Evolutionary conservation across 75 land plant genomes (phyloP).

Genomic region (Pseudotsuga menziesii): DNA sequence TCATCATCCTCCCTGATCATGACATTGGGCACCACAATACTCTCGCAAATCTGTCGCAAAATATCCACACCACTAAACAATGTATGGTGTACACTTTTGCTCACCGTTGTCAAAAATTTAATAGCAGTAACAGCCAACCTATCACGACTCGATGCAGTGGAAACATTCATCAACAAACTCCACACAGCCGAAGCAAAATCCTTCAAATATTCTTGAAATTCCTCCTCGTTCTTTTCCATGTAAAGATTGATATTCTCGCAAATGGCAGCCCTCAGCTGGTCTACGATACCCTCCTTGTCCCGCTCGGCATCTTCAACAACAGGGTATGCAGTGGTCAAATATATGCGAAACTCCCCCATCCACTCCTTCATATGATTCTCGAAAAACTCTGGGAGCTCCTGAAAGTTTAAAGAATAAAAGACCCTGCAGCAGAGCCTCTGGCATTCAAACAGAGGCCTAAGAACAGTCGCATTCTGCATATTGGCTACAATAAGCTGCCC

Average conservation of each 20-base stretch:
- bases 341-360: slow-evolving; percentile 86
- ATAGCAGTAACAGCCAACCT: slow-evolving; percentile 77
- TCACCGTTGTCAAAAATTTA: slow-evolving; percentile 87
- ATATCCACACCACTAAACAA: slow-evolving; percentile 58
- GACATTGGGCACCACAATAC: slow-evolving; percentile 90
- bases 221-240: slow-evolving; percentile 97
- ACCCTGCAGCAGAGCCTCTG: slow-evolving; percentile 92
- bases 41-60: slow-evolving; percentile 70
- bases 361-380: slow-evolving; percentile 98
- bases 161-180: slow-evolving; percentile 59
- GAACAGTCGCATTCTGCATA: slow-evolving; percentile 5
- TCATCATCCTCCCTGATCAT: slow-evolving; percentile 83
- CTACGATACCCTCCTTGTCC: slow-evolving; percentile 56
- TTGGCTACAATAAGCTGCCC: slow-evolving; percentile 38
- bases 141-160: slow-evolving; percentile 56
- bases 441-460: slow-evolving; percentile 65
- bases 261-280: slow-evolving; percentile 76
- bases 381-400: slow-evolving; percentile 97
- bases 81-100: slow-evolving; percentile 83
- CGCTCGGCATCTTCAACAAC: slow-evolving; percentile 35
- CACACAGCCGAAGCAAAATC: slow-evolving; percentile 88
- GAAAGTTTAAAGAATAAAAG: slow-evolving; percentile 85
- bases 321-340: slow-evolving; percentile 60
- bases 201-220: slow-evolving; percentile 68
- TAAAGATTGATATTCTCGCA: slow-evolving; percentile 97